Evolutionary conservation across 345 rosid species (phyloP), one percentile per base, ranked within the genome.

Genomic region (Microthlaspi erraticum): DNA sequence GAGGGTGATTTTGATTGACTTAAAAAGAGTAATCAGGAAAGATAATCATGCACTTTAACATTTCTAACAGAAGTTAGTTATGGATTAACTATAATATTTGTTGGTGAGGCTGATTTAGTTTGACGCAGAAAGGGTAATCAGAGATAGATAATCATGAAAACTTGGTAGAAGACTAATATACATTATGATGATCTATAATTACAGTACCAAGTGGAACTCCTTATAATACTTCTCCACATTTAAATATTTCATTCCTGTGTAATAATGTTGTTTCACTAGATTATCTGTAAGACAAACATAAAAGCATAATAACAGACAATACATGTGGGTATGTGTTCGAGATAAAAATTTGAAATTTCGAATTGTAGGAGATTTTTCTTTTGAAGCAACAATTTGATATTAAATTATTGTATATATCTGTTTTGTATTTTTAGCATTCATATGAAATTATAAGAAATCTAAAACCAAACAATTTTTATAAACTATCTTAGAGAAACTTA

Each of bases 121-220:
- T 74, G 68, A 66, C 73, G 66, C 42, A 0, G 33, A 33, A 32
- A 20, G 2, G 31, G 32, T 50, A 5, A 59, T 12, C 5, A 8
- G 14, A 33, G 59, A 9, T 50, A 58, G 1, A 74, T 59, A 66
- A 66, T 66, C 68, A 60, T 66, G 62, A 59, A 16, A 59, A 11
- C 66, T 66, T 59, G 72, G 62, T 66, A 72, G 55, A 73, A 39
- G 78, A 50, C 61, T 66, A 50, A 50, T 36, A 18, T 44, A 66
- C 41, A 59, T 18, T 33, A 74, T 66, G 45, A 58, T 57, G 48
- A 66, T 74, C 48, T 16, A 51, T 58, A 66, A 58, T 73, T 51
- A 66, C 56, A 42, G 12, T 48, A 20, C 66, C 45, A 64, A 42
- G 61, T 58, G 54, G 54, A 39, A 73, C 14, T 55, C 59, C 42